Base-by-base conservation (phyloP, 1,284 basidiomycete species). In the Cryptococcus wingfieldii region DNA sequence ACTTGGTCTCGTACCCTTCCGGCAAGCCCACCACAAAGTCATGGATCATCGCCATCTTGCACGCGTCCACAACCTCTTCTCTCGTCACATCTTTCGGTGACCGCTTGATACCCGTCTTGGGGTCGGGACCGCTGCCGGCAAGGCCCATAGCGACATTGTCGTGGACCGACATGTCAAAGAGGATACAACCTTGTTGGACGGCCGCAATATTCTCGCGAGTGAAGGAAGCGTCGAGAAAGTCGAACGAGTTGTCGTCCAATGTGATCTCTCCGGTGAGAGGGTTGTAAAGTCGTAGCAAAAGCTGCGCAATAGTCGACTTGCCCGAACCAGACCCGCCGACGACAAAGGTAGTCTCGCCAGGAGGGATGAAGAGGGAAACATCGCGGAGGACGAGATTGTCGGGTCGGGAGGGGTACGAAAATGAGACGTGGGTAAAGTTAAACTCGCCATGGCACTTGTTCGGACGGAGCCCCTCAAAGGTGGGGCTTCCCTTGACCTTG, bases 301-400 rank as follows among this genome's bases (percentile, higher is more conserved):
- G 82, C 55, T 87, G 84, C 0, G 89, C 89, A 58, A 97, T 81
- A 0, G 92, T 97, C n/a, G 86, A 89, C 78, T 98, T 98, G 41
- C 94, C 93, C 1, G 86, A 89, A 2, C 94, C 93, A 2, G 88
- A 91, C 2, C 86, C 84, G 48, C 94, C 95, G 53, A 97, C 90
- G 65, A 98, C 86, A 77, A 92, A 97, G 0, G 94, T 96, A 19
- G 83, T 90, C 74, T 98, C 93, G 39, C 83, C 80, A 0, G 90
- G 83, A 1, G 92, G 88, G 47, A 98, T 83, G 80, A 79, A 81
- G 53, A 84, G 72, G 5, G 74, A 75, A 43, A 82, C 78, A 60
- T 80, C 70, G 8, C 71, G 56, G 5, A 83, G 70, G 5, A 79
- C 79, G 53, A 68, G 68, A 53, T 57, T 65, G 31, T 60, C 67